Conservation (phyloP, 169 alveolate species). For the Pseudocohnilembus persalinus region DNA sequence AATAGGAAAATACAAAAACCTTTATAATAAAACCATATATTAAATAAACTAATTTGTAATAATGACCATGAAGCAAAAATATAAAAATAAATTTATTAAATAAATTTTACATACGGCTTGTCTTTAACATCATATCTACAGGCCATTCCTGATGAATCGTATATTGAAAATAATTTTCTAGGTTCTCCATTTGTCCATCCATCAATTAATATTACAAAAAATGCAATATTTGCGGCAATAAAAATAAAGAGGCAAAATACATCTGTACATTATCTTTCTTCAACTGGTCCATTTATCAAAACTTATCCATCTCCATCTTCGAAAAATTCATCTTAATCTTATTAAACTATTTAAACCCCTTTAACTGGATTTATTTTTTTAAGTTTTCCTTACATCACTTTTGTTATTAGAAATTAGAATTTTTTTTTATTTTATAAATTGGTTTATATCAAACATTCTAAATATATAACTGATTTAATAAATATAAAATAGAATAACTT, state of each 20-base stretch:
- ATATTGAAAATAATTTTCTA: conserved; percentile 54
- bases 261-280: conserved; percentile 77
- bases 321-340: no score
- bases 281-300: conserved; percentile 76
- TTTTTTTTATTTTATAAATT: no score
- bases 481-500: no score
- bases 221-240: conserved; percentile 9
- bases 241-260: conserved; percentile 65
- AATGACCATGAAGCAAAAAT: not conserved
- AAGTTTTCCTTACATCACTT: not conserved
- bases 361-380: not conserved
- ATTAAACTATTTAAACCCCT: not conserved
- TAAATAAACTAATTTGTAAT: not conserved
- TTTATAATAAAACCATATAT: no score
- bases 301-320: conserved; percentile 52
- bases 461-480: no score
- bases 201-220: not conserved
- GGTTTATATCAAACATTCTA: no score
- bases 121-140: not conserved
- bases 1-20: not conserved
- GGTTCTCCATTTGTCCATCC: not conserved
- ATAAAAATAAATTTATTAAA: not conserved
- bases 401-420: no score
- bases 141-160: conserved; percentile 68
- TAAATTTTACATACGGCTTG: not conserved